Base-by-base conservation (phyloP, 208 protist genomes). In the Wallacemonas rigidus region DNA sequence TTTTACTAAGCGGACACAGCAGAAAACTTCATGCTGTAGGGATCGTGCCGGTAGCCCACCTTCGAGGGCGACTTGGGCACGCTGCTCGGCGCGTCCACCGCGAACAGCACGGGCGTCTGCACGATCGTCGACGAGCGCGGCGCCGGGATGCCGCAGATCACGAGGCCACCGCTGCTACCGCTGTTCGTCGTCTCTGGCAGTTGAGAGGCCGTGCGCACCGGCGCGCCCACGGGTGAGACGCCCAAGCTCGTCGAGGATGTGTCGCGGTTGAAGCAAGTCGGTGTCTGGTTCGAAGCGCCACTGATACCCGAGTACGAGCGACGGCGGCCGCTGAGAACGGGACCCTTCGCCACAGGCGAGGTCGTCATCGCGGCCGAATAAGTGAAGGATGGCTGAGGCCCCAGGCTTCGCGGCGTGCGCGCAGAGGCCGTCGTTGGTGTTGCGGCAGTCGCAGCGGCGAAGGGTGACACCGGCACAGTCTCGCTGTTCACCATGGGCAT, bases 21-120 rank as follows among this genome's bases (percentile, higher is more conserved):
- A 3, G 60, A 65, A 5, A 50, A 8, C 47, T 48, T 65, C 60
- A 65, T 6, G 60, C n/a, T 65, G 41, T 65, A 65, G 14, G 60
- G 60, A 17, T 65, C 60, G 41, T 65, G 60, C 41, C 60, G 60
- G 60, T 65, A 65, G n/a, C 60, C 60, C 12, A 6, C 9, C 60
- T 65, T 65, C 41, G 4, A 26, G 4, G 60, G 60, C 60, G 60
- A 50, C 60, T 65, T 65, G 60, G 60, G 41, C 11, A n/a, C 39
- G 7, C 9, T 26, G 26, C 12, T 36, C 36, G 60, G 9, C n/a
- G 41, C 60, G 0, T 6, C 41, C 41, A 36, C n/a, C n/a, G 39
- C n/a, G 8, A 17, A 3, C 36, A 38, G 17, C 38, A 17, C 40
- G n/a, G 60, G 60, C 41, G 41, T 35, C 6, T 35, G 60, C 17